These are phyloP conservation scores for Oryza rufipogon DNA, from an alignment of 176 grass and related monocot genomes.

Conservation along the genomic window DNA sequence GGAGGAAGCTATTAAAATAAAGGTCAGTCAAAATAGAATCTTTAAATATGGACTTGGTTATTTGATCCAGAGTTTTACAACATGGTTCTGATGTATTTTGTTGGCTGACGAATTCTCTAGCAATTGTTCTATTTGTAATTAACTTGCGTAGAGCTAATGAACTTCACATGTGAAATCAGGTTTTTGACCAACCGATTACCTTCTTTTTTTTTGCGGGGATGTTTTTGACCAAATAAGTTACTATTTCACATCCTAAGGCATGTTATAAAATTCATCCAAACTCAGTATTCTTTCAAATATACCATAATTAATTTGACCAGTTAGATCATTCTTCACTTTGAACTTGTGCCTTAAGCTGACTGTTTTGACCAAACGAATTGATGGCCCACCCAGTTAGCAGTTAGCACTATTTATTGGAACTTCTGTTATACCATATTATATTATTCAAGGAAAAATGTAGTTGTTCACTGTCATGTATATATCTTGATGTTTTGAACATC, in stretches of 20 bases:
- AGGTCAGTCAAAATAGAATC: constrained; percentile 45
- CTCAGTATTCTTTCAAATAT: neutral
- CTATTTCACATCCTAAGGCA: constrained; percentile 4
- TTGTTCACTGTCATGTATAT: constrained; percentile 14
- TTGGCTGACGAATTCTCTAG: neutral
- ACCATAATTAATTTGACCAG: constrained; percentile 12
- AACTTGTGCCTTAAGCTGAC: neutral
- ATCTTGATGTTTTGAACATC: constrained; percentile 6
- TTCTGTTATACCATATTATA: neutral
- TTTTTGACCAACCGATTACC: neutral
- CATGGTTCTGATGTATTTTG: neutral
- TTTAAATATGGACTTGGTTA: neutral
- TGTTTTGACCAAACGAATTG: neutral
- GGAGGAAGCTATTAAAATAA: constrained; percentile 60
- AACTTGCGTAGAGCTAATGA: neutral
- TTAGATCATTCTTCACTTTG: constrained; percentile 6
- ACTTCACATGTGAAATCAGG: neutral
- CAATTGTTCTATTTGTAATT: neutral
- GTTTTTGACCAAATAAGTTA: neutral
- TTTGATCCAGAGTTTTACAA: neutral
- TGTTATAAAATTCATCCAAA: neutral
- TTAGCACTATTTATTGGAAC: constrained; percentile 1
- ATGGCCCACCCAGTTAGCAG: neutral
- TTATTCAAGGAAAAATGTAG: constrained; percentile 11
- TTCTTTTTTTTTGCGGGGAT: neutral